Percentiles rank a stretch among this genome's conserved stretches.
These are phyloP conservation scores for Ascochyta rabiei DNA, from an alignment of 2,329 filamentous ascomycete genomes.

Conservation along the genomic window DNA sequence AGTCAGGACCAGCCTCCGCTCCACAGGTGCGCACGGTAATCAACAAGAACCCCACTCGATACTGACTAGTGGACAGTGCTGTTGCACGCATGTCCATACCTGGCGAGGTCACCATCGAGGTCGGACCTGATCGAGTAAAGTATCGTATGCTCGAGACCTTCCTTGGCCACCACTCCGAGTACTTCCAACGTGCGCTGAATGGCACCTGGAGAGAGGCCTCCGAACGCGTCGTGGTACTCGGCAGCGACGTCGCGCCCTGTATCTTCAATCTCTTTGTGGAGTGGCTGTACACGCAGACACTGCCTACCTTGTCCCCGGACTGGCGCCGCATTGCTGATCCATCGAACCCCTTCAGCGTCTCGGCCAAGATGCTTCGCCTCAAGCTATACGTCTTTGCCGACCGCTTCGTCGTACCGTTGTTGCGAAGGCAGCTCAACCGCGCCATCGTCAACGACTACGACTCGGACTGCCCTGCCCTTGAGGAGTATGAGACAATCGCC, in stretches of 20 bases:
- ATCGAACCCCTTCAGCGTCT: constrained; percentile 7
- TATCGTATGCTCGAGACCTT: constrained; percentile 15
- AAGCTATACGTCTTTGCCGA: constrained; percentile 18
- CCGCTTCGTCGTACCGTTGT: constrained; percentile 10
- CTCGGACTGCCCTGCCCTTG: constrained; percentile 9
- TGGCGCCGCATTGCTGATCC: constrained; percentile 15
- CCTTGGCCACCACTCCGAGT: constrained; percentile 20
- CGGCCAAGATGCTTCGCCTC: constrained; percentile 12
- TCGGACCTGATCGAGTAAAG: constrained; percentile 11
- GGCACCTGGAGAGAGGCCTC: constrained; percentile 17
- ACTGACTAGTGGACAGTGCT: neutral
- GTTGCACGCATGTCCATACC: neutral
- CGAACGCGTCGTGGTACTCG: constrained; percentile 12
- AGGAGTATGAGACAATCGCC: constrained; percentile 13
- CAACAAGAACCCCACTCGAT: neutral
- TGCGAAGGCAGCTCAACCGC: constrained; percentile 8
- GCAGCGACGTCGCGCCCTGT: constrained; percentile 12
- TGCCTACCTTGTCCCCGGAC: constrained; percentile 7
- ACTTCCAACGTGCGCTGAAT: constrained; percentile 18
- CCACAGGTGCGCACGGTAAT: neutral
- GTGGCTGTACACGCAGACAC: constrained; percentile 19
- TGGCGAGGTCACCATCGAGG: constrained; percentile 11
- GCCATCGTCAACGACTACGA: constrained; percentile 13
- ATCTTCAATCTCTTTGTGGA: constrained; percentile 20
- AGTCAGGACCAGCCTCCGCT: constrained; percentile 3